Evolutionary conservation across 768 basidiomycete genomes (phyloP).

Genomic region (Thelephora aurantiotincta): DNA sequence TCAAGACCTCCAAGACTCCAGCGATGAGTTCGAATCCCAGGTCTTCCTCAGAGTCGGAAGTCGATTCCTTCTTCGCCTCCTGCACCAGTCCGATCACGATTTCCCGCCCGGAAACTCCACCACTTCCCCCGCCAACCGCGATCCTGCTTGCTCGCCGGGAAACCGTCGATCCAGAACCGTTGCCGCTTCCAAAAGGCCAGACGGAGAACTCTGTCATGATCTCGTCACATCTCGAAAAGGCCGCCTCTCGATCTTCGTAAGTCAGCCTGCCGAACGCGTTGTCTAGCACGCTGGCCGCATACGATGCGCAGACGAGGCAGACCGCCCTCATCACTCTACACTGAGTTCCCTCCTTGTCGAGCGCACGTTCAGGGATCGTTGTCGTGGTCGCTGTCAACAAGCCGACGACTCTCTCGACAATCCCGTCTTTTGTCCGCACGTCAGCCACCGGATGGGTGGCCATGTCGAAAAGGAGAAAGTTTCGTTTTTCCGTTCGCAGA

Average conservation of each 20-base stretch:
- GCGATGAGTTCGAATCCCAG: slow-evolving; percentile 82
- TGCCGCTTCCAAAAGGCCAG: slow-evolving; percentile 69
- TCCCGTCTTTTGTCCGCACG: slow-evolving; percentile 74
- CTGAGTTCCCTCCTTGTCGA: slow-evolving; percentile 66
- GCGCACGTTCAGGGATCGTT: slow-evolving; percentile 59
- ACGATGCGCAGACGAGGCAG: slow-evolving; percentile 79
- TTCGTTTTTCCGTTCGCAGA: slow-evolving; percentile 96
- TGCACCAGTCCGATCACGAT: slow-evolving; percentile 59
- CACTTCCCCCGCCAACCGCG: slow-evolving; percentile 32
- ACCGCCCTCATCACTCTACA: slow-evolving; percentile 73
- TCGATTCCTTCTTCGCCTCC: slow-evolving; percentile 62
- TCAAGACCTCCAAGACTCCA: slow-evolving; percentile 86
- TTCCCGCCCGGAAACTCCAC: slow-evolving; percentile 39
- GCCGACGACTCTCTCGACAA: slow-evolving; percentile 61
- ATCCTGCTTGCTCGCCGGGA: slow-evolving; percentile 29
- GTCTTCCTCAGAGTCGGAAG: slow-evolving; percentile 45
- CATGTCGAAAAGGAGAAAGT: slow-evolving; percentile 99
- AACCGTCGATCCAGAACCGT: slow-evolving; percentile 10
- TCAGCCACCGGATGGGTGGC: slow-evolving; percentile 97
- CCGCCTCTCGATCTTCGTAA: slow-evolving; percentile 89
- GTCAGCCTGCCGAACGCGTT: slow-evolving; percentile 81
- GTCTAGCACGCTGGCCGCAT: slow-evolving; percentile 90
- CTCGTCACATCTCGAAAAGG: slow-evolving; percentile 89
- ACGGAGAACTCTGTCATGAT: slow-evolving; percentile 79
- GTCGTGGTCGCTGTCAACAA: slow-evolving; percentile 77